Conservation (phyloP, 2,329 filamentous ascomycete genomes). For the Sarocladium strictum region DNA sequence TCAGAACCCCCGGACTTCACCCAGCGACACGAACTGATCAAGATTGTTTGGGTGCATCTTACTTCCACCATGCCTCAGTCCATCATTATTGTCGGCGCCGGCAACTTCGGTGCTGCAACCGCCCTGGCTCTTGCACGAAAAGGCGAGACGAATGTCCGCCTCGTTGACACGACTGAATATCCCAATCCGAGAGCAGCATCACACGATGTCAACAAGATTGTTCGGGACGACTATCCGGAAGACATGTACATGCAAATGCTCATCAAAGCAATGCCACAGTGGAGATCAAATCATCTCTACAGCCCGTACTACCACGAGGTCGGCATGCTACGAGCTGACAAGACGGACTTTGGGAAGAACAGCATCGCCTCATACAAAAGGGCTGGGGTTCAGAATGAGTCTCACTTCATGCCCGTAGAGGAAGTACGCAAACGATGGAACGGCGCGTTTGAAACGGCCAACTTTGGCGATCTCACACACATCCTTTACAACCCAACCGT, state of each 20-base stretch:
- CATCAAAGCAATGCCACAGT: conserved; percentile 32
- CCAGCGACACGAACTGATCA: background rate
- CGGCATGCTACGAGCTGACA: conserved; percentile 43
- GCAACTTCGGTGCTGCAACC: conserved; percentile 39
- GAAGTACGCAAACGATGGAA: conserved; percentile 50
- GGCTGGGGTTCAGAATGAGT: conserved; percentile 32
- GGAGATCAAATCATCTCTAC: conserved; percentile 42
- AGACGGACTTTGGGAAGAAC: conserved; percentile 35
- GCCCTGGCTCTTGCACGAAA: conserved; percentile 28
- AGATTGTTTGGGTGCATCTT: background rate
- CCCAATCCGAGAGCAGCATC: conserved; percentile 36
- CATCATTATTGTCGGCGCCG: conserved; percentile 35
- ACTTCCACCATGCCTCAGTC: conserved; percentile 11
- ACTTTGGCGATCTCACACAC: conserved; percentile 49
- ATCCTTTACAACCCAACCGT: conserved; percentile 52
- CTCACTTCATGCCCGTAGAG: conserved; percentile 36
- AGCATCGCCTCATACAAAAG: conserved; percentile 33
- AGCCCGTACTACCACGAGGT: conserved; percentile 49
- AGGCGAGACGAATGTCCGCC: conserved; percentile 23
- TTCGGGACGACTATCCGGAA: conserved; percentile 36
- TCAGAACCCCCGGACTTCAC: background rate
- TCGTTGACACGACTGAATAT: conserved; percentile 29
- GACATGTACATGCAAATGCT: conserved; percentile 33
- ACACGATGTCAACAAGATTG: conserved; percentile 41
- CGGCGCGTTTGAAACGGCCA: conserved; percentile 49